Evolutionary conservation across 257 asterid species (phyloP).

Genomic region (Solanum chilense): DNA sequence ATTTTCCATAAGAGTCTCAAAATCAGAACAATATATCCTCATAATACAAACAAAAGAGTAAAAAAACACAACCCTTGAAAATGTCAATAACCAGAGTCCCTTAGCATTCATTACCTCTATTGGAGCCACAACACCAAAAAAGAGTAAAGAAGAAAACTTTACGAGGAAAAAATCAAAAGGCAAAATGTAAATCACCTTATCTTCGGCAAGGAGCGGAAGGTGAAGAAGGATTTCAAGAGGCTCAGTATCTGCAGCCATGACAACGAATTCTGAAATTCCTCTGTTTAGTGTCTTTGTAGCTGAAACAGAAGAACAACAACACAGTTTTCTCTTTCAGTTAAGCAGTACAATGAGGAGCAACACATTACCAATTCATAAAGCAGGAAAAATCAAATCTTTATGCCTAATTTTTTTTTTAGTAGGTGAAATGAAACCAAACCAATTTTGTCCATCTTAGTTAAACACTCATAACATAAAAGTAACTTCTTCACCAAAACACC

Average conservation of each 20-base stretch:
- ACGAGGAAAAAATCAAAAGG: neutral
- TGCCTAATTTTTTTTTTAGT: neutral
- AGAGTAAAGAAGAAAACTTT: neutral
- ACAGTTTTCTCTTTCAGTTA: neutral
- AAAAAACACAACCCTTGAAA: neutral
- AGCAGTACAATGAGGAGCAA: neutral
- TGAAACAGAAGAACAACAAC: slow-evolving; percentile 10
- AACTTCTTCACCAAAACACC: neutral
- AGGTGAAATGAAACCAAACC: neutral
- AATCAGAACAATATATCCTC: neutral
- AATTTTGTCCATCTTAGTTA: neutral
- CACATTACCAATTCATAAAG: neutral
- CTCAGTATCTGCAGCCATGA: slow-evolving; percentile 91
- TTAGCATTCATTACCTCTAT: neutral
- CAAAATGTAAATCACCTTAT: slow-evolving; percentile 39
- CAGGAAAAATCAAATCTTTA: neutral
- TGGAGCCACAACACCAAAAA: neutral
- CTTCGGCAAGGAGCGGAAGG: slow-evolving; percentile 93
- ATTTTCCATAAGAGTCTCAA: too few relatives aligned
- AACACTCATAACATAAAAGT: too few relatives aligned
- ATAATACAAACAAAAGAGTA: neutral
- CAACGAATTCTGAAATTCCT: slow-evolving; percentile 89
- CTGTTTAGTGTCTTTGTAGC: slow-evolving; percentile 92
- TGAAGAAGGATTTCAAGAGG: slow-evolving; percentile 94
- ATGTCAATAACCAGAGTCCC: neutral